Conservation (phyloP, 148 eudicot genomes). For the Rhododendron ferrugineum region DNA sequence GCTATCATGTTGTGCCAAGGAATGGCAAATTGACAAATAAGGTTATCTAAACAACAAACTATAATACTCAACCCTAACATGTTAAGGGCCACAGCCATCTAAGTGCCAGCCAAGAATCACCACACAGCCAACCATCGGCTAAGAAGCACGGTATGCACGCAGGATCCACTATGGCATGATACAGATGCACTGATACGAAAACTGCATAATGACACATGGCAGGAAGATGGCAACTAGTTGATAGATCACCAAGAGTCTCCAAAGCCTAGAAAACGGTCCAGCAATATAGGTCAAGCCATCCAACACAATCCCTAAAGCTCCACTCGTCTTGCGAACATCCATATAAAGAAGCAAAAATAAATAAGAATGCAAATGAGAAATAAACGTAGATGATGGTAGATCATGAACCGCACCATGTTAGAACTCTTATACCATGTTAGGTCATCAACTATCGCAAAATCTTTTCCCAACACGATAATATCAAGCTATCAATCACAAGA, state of each 20-base stretch:
- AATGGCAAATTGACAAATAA: neutral
- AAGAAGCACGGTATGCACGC: neutral
- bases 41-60: neutral
- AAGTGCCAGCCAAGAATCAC: neutral
- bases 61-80: neutral
- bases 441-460: neutral
- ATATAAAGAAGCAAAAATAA: neutral
- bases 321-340: neutral
- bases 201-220: neutral
- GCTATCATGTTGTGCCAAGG: neutral
- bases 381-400: neutral
- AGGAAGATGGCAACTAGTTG: neutral
- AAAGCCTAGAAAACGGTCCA: neutral
- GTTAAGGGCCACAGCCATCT: neutral
- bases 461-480: neutral
- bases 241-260: neutral
- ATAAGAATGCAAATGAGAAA: neutral
- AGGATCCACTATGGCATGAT: neutral
- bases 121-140: neutral
- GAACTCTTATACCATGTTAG: neutral
- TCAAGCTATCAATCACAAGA: neutral
- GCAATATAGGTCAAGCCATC: neutral
- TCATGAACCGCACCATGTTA: neutral
- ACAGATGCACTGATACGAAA: neutral
- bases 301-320: neutral